Conservation (phyloP, 2,329 filamentous ascomycete species). For the Ophiosphaerella herpotricha region DNA sequence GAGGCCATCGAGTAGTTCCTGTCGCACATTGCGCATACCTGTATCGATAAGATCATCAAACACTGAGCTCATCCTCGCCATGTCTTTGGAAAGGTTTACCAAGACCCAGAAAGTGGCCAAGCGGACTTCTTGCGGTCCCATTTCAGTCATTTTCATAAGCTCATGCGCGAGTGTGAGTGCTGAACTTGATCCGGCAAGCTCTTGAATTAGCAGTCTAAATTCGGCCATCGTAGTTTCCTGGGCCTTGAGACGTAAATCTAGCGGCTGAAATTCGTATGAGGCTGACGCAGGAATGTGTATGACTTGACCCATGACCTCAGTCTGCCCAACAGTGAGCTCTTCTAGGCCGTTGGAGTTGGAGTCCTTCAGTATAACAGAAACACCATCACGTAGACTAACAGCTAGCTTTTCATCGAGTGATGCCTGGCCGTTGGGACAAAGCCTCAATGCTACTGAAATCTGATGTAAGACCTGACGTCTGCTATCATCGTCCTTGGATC, state of each 20-base stretch:
- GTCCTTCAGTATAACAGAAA: conserved; percentile 57
- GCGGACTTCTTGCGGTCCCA: conserved; percentile 62
- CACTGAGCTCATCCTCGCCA: conserved; percentile 56
- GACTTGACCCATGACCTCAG: conserved; percentile 14
- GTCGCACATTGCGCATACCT: conserved; percentile 33
- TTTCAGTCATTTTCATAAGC: conserved; percentile 67
- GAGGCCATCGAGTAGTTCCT: conserved; percentile 61
- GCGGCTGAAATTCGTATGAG: conserved; percentile 58
- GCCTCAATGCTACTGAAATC: conserved; percentile 72
- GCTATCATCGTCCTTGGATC: conserved; percentile 76
- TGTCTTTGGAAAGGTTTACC: conserved; percentile 69
- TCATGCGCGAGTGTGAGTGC: conserved; percentile 61
- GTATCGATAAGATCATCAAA: conserved; percentile 71
- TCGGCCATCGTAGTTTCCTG: conserved; percentile 67
- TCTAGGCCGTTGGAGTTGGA: conserved; percentile 33
- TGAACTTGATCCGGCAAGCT: conserved; percentile 54
- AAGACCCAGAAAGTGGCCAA: conserved; percentile 81
- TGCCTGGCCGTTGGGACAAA: conserved; percentile 67
- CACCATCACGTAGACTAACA: conserved; percentile 73
- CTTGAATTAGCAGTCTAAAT: conserved; percentile 64
- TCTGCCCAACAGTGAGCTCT: conserved; percentile 17
- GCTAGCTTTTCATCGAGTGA: conserved; percentile 71
- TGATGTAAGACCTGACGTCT: conserved; percentile 76
- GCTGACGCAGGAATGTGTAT: conserved; percentile 18
- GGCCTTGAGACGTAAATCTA: conserved; percentile 64